Conservation (phyloP, 2,329 filamentous ascomycete genomes). For the Bertia moriformis region DNA sequence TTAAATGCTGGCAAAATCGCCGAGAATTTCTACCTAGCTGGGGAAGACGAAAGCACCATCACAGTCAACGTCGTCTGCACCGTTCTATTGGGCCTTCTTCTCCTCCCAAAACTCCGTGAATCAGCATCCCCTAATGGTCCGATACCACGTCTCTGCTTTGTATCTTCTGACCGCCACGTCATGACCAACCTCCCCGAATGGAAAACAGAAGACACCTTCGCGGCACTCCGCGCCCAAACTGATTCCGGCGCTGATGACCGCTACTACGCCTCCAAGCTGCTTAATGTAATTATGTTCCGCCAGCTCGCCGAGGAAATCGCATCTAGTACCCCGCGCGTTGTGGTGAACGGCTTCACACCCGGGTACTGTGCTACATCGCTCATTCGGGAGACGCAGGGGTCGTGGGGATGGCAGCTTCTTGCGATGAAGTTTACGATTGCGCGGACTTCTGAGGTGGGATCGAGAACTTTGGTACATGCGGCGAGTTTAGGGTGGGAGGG, state of each 20-base stretch:
- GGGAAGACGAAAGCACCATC: conserved; percentile 25
- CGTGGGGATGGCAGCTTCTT: not conserved
- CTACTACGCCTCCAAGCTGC: no score
- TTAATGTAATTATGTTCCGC: no score
- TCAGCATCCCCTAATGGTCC: not conserved
- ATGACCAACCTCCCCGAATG: not conserved
- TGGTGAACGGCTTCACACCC: not conserved
- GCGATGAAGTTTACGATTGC: not conserved
- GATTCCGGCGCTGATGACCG: no score
- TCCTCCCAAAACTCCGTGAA: conserved; percentile 1
- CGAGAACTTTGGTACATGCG: not conserved
- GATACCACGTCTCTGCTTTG: not conserved
- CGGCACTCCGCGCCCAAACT: not conserved
- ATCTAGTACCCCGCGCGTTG: not conserved
- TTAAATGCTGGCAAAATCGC: conserved; percentile 22
- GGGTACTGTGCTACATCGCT: not conserved
- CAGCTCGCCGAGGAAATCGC: no score
- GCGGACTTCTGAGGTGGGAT: not conserved
- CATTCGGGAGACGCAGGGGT: not conserved
- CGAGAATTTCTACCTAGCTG: conserved; percentile 8
- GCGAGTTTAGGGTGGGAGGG: not conserved
- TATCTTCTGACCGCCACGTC: not conserved
- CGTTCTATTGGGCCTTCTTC: not conserved
- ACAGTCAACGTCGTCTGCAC: conserved; percentile 31
- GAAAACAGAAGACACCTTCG: not conserved